Conservation (phyloP, 306 rosid species). For the Lathyrus aphaca region DNA sequence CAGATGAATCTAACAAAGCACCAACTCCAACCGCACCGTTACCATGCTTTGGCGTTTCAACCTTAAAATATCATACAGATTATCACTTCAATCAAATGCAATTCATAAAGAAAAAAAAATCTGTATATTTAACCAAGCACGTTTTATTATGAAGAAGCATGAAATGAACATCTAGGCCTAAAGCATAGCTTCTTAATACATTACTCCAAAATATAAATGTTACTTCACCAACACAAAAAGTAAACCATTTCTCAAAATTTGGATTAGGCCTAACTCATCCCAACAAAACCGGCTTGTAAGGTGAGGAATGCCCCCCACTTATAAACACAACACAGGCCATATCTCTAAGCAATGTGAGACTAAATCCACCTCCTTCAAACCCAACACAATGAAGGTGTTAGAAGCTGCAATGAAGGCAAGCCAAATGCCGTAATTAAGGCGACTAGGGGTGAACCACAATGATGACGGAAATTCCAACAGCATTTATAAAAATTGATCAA, state of each 20-base stretch:
- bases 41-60: constrained; percentile 45
- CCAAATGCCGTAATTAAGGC: too few species aligned
- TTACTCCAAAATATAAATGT: constrained; percentile 6
- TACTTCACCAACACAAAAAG: constrained; percentile 27
- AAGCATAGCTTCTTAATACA: constrained; percentile 12
- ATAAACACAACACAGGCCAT: too few species aligned
- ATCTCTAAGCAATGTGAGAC: too few species aligned
- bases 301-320: too few species aligned
- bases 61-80: constrained; percentile 49
- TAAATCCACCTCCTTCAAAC: too few species aligned
- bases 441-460: too few species aligned
- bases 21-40: constrained; percentile 41
- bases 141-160: not conserved
- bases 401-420: too few species aligned
- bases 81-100: constrained; percentile 21
- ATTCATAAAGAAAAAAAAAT: not conserved
- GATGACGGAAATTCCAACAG: too few species aligned
- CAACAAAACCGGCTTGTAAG: too few species aligned
- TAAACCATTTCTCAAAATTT: constrained; percentile 32
- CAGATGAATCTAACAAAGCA: constrained; percentile 46
- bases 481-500: constrained; percentile 1
- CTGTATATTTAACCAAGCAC: not conserved
- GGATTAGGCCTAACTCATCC: too few species aligned
- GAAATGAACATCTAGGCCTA: constrained; percentile 31
- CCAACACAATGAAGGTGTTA: too few species aligned